These are phyloP conservation scores for Rhizomucor pusillus DNA, from an alignment of 371 early-diverging fungal genomes.

Conservation along the genomic window DNA sequence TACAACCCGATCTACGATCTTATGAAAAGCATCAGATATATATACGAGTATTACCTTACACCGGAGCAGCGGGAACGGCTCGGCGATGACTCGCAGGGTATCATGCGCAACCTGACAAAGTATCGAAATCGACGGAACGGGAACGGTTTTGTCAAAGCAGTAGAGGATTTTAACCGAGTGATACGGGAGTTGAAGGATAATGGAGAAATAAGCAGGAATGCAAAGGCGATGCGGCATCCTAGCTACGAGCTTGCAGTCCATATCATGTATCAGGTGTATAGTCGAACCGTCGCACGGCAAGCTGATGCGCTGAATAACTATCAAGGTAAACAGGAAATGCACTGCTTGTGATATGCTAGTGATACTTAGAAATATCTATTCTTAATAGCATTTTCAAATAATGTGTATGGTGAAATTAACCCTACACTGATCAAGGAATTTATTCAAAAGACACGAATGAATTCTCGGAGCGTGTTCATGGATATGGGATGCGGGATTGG, in stretches of 20 bases:
- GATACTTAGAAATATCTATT: slow-evolving; percentile 1
- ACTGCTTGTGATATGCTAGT: slow-evolving; percentile 55
- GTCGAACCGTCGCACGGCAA: slow-evolving; percentile 83
- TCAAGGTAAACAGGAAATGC: slow-evolving; percentile 45
- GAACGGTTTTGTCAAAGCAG: slow-evolving; percentile 65
- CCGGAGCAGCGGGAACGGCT: slow-evolving; percentile 49
- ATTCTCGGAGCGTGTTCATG: slow-evolving; percentile 73
- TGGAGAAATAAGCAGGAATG: slow-evolving; percentile 35
- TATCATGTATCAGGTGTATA: slow-evolving; percentile 86
- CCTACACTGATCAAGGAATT: slow-evolving; percentile 82
- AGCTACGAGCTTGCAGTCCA: slow-evolving; percentile 77
- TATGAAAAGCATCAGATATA: slow-evolving; percentile 62
- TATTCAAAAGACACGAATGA: slow-evolving; percentile 69
- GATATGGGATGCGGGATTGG: slow-evolving; percentile 96
- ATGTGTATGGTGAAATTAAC: slow-evolving; percentile 95
- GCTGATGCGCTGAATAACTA: slow-evolving; percentile 81
- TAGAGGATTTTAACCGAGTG: slow-evolving; percentile 71
- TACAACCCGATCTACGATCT: slow-evolving; percentile 82
- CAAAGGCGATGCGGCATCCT: slow-evolving; percentile 42
- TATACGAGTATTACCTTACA: slow-evolving; percentile 63
- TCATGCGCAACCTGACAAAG: slow-evolving; percentile 76
- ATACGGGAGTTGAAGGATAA: slow-evolving; percentile 39
- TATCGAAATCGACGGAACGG: slow-evolving; percentile 73
- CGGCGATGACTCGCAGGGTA: slow-evolving; percentile 68
- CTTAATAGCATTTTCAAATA: slow-evolving; percentile 80